A percentile compares a stretch with the other conserved stretches of the same genome.
Evolutionary conservation across 2,329 filamentous ascomycete species (phyloP).

Genomic region (Colletotrichum sp.): DNA sequence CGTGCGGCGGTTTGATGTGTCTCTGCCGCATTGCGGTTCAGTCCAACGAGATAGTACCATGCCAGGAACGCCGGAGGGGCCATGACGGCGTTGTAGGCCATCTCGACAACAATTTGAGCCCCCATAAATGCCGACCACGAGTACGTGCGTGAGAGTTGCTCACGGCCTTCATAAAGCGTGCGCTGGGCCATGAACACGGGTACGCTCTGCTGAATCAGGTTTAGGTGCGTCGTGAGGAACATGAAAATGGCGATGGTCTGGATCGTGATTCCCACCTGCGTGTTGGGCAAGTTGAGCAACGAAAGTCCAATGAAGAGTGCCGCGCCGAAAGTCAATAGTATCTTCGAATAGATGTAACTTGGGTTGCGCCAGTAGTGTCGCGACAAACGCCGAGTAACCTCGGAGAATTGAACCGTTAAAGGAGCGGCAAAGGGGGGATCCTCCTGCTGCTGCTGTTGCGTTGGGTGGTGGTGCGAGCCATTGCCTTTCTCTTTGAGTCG

Average conservation of each 20-base stretch:
- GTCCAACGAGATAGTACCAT: conserved; percentile 73
- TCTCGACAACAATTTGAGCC: conserved; percentile 68
- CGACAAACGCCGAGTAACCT: conserved; percentile 70
- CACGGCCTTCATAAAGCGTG: conserved; percentile 70
- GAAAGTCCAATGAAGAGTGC: conserved; percentile 70
- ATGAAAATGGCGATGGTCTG: conserved; percentile 77
- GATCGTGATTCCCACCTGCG: conserved; percentile 71
- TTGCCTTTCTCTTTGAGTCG: conserved; percentile 20
- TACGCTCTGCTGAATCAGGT: conserved; percentile 68
- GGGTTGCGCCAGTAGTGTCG: conserved; percentile 81
- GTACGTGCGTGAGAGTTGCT: conserved; percentile 69
- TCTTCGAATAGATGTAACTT: conserved; percentile 76
- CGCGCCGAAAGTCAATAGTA: conserved; percentile 56
- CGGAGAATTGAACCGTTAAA: conserved; percentile 62
- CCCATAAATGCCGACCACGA: conserved; percentile 71
- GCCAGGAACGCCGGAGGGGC: conserved; percentile 64
- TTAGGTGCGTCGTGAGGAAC: conserved; percentile 73
- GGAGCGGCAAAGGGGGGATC: conserved; percentile 67
- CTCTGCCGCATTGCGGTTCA: conserved; percentile 62
- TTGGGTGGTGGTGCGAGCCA: background rate
- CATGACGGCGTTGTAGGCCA: conserved; percentile 69
- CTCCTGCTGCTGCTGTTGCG: conserved; percentile 35
- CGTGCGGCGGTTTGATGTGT: conserved; percentile 51
- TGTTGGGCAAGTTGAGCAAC: conserved; percentile 65
- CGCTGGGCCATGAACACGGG: conserved; percentile 70